Percentiles rank a stretch among this genome's conserved stretches.
phyloP scores from a whole-genome alignment of 2,329 filamentous ascomycete species.

The Exophiala sp. region DNA sequence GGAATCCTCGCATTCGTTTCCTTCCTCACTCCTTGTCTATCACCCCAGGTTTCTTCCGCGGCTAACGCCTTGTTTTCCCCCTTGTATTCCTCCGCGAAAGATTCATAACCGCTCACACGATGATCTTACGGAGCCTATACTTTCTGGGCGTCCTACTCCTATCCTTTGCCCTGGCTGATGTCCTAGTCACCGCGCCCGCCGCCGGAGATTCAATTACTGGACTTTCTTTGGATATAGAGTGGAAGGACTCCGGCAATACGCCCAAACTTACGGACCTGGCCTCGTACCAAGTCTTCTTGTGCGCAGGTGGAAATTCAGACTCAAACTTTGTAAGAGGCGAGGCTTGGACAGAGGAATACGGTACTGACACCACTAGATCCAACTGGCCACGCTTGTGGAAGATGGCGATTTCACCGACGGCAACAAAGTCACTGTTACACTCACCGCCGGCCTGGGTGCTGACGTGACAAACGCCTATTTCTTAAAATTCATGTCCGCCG shows the following conservation, averaged over 20 bases:
- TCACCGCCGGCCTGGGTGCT: constrained; percentile 42
- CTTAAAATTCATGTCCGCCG: constrained; percentile 53
- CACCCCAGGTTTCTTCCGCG: background rate
- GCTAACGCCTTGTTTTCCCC: background rate
- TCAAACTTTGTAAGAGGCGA: constrained; percentile 39
- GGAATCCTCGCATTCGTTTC: background rate
- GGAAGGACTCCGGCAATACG: constrained; percentile 50
- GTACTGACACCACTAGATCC: constrained; percentile 34
- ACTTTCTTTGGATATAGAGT: constrained; percentile 49
- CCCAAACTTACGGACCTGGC: constrained; percentile 48
- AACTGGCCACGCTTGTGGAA: constrained; percentile 38
- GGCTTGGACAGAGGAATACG: background rate
- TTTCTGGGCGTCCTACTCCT: constrained; percentile 14
- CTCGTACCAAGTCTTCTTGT: constrained; percentile 55
- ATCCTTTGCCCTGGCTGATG: constrained; percentile 42
- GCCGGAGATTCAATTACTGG: constrained; percentile 48
- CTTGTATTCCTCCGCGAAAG: background rate
- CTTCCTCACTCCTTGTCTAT: background rate
- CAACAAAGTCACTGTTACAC: constrained; percentile 41
- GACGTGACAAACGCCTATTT: constrained; percentile 50
- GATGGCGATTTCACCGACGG: constrained; percentile 36
- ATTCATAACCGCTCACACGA: constrained; percentile 2
- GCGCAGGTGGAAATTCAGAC: constrained; percentile 53
- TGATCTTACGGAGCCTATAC: constrained; percentile 21
- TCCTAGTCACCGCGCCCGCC: constrained; percentile 50